Base-by-base conservation (phyloP, 2,329 filamentous ascomycete species). In the Sphaerulina vaccinii region DNA sequence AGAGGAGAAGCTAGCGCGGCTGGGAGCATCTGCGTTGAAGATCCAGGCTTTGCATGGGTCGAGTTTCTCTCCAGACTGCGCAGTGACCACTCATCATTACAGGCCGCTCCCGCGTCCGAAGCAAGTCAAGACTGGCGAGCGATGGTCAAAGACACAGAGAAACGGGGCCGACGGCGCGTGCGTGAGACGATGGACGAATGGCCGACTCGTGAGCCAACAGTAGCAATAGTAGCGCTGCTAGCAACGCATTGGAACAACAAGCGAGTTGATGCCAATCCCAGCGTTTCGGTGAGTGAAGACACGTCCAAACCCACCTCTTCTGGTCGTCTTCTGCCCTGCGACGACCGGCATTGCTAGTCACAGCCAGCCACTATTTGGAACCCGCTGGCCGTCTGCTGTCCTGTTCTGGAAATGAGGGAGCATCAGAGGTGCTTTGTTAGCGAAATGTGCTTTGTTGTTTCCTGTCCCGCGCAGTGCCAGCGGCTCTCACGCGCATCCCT, bases 1-100 rank as follows among this genome's bases (percentile, higher is more conserved):
- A 49, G 42, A 51, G 43, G 55, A 41, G 54, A 42, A 38, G 43
- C 53, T 62, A 62, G 63, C 54, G 62, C 52, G 56, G 56, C 60
- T 55, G 58, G 55, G 49, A 58, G 61, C 57, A 49, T 52, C 49
- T 38, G 50, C 43, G 50, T 58, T 53, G 52, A 55, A 57, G 57
- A 51, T 60, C 61, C 62, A 62, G 61, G 63, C 62, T 60, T 56
- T 59, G 57, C 58, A 57, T 56, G 55, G 52, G 55, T 57, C 53
- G 49, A 51, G 53, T 56, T 53, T 57, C 52, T 51, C 27, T 39
- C 37, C 37, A 39, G 19, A 39, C 37, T 51, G 61, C 42, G 29
- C 61, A 60, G 56, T 56, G 58, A 58, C 61, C 61, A 62, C 52
- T 35, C 42, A 9, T 15, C 39, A 11, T n/a, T 15, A 6, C 21